Conservation (phyloP, 2,329 filamentous ascomycete species). For the Colletotrichum caudatum region DNA sequence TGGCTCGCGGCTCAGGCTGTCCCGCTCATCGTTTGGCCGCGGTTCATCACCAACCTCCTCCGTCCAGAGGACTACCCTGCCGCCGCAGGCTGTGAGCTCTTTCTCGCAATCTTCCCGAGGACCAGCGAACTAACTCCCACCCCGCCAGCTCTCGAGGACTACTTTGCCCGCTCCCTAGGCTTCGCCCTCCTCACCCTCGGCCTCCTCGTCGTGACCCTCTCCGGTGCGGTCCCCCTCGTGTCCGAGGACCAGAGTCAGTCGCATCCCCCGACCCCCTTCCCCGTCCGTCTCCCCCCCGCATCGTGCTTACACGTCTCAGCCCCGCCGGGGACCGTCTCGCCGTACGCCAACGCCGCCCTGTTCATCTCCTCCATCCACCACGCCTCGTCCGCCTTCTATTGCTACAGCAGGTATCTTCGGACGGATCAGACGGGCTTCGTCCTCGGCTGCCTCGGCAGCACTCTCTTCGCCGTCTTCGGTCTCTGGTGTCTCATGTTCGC, state of each 20-base stretch:
- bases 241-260: slow-evolving; percentile 53
- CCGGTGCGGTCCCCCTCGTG: slow-evolving; percentile 77
- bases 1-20: slow-evolving; percentile 64
- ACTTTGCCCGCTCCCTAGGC: slow-evolving; percentile 79
- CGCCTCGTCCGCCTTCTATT: slow-evolving; percentile 70
- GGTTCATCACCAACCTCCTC: slow-evolving; percentile 60
- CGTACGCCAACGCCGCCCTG: slow-evolving; percentile 75
- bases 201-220: slow-evolving; percentile 73
- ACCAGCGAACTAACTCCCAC: not conserved
- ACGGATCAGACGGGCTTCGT: slow-evolving; percentile 67
- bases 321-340: slow-evolving; percentile 60
- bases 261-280: not conserved
- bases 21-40: slow-evolving; percentile 61
- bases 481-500: slow-evolving; percentile 53
- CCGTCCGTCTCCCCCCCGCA: not conserved
- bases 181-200: slow-evolving; percentile 75
- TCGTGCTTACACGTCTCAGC: not conserved
- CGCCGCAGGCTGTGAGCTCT: slow-evolving; percentile 50
- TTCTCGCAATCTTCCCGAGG: not conserved
- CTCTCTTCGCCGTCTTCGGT: slow-evolving; percentile 68
- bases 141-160: slow-evolving; percentile 72
- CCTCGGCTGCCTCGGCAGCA: slow-evolving; percentile 69
- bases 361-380: slow-evolving; percentile 77
- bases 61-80: slow-evolving; percentile 46
- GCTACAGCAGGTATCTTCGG: slow-evolving; percentile 74